These are phyloP conservation scores for Nidularia sp. DNA, from an alignment of 768 basidiomycete genomes.

Conservation along the genomic window DNA sequence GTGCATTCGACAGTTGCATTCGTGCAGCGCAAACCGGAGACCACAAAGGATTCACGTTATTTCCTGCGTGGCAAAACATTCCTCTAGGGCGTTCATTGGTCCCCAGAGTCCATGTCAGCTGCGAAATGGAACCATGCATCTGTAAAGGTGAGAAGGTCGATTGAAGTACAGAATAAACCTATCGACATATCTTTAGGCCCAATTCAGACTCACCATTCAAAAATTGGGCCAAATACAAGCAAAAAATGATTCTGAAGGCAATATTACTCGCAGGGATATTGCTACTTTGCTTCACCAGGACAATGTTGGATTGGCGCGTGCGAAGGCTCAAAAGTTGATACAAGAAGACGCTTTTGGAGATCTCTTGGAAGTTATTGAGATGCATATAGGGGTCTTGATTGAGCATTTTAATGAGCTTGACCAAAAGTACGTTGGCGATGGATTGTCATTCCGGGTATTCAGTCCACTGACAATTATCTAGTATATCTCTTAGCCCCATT, in stretches of 20 bases:
- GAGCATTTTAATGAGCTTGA: conserved; percentile 59
- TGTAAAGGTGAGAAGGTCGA: conserved; percentile 24
- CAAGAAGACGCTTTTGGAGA: conserved; percentile 59
- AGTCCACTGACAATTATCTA: conserved; percentile 20
- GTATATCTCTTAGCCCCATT: conserved; percentile 35
- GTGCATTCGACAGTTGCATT: too few species aligned
- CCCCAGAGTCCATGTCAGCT: too few species aligned
- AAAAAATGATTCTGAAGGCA: conserved; percentile 60
- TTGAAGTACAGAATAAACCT: not conserved
- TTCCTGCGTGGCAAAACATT: too few species aligned
- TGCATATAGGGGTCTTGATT: conserved; percentile 59
- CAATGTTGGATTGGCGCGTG: conserved; percentile 59
- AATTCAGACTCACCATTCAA: conserved; percentile 61
- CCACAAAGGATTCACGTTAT: too few species aligned
- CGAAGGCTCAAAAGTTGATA: conserved; percentile 68
- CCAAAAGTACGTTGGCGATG: conserved; percentile 28
- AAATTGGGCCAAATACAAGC: conserved; percentile 68
- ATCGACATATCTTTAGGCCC: conserved; percentile 36
- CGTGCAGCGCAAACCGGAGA: too few species aligned
- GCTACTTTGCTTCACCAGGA: conserved; percentile 60
- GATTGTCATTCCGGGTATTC: not conserved
- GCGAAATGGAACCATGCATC: conserved; percentile 28
- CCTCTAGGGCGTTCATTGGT: too few species aligned
- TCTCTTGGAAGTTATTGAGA: conserved; percentile 61
- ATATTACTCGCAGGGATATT: conserved; percentile 64